Conservation (phyloP, 2,329 filamentous ascomycete genomes). For the Trichoderma citrinoviride region DNA sequence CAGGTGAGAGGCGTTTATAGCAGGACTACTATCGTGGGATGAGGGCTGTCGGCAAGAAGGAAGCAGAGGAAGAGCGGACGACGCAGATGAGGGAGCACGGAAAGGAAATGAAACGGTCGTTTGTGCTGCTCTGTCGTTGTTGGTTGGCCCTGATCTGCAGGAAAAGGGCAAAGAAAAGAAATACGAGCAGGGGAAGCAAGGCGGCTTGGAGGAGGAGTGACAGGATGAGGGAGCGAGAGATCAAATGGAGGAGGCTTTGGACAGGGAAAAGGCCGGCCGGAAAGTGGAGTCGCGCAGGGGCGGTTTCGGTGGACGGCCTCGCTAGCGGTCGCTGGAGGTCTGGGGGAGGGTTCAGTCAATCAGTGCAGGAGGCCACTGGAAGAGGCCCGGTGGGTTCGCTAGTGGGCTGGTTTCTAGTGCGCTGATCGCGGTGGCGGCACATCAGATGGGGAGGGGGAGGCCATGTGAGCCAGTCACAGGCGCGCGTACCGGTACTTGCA, state of each 20-base stretch:
- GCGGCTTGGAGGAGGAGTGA: neutral
- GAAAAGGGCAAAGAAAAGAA: neutral
- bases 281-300: conserved; percentile 4
- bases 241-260: neutral
- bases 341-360: neutral
- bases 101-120: neutral
- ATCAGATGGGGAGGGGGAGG: neutral
- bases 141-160: neutral
- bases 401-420: too few relatives aligned
- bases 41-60: neutral
- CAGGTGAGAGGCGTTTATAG: neutral
- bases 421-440: conserved; percentile 2
- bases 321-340: neutral
- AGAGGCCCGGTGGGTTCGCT: neutral
- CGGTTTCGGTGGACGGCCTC: neutral
- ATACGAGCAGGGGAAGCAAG: neutral
- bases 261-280: conserved; percentile 11
- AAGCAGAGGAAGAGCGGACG: too few relatives aligned
- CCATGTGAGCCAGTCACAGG: conserved; percentile 2
- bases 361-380: too few relatives aligned
- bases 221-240: neutral
- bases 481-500: too few relatives aligned
- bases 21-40: neutral
- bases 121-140: neutral
- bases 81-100: neutral